Evolutionary conservation across 2,329 filamentous ascomycete species (phyloP).

Genomic region (Scedosporium apiospermum): DNA sequence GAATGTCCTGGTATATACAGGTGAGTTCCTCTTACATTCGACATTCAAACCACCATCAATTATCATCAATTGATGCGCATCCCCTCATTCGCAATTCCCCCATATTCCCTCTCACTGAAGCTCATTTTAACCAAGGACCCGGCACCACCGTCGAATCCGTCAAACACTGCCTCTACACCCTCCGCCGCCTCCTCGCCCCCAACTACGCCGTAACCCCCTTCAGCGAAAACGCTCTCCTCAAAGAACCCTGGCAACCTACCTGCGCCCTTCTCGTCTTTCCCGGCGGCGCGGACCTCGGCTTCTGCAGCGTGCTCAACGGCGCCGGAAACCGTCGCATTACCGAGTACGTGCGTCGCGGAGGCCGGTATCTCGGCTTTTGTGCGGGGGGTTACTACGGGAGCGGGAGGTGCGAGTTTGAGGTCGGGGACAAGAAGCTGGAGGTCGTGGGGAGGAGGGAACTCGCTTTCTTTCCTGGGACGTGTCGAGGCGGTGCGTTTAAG

Average conservation of each 20-base stretch:
- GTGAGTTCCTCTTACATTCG: slow-evolving; percentile 33
- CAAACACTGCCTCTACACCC: slow-evolving; percentile 76
- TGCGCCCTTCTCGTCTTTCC: slow-evolving; percentile 88
- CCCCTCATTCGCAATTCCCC: slow-evolving; percentile 9
- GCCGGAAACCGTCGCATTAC: slow-evolving; percentile 75
- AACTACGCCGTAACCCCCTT: slow-evolving; percentile 90
- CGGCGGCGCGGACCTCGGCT: slow-evolving; percentile 87
- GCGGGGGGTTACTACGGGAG: slow-evolving; percentile 90
- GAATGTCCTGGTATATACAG: slow-evolving; percentile 90
- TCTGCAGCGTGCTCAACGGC: slow-evolving; percentile 81
- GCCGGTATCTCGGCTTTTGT: slow-evolving; percentile 82
- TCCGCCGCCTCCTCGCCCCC: slow-evolving; percentile 76
- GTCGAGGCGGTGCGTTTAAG: slow-evolving; percentile 75
- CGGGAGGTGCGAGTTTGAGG: slow-evolving; percentile 79
- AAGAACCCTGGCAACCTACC: slow-evolving; percentile 82
- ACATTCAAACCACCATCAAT: background rate
- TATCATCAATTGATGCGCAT: background rate
- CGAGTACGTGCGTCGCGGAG: slow-evolving; percentile 78
- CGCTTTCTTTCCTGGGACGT: slow-evolving; percentile 77
- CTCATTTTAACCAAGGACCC: slow-evolving; percentile 44
- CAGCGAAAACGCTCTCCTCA: slow-evolving; percentile 66
- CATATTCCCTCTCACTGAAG: slow-evolving; percentile 9
- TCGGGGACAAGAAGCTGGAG: slow-evolving; percentile 69
- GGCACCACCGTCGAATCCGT: slow-evolving; percentile 85
- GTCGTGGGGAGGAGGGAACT: slow-evolving; percentile 81